These are phyloP conservation scores for Colletotrichum tabaci DNA, from an alignment of 2,329 filamentous ascomycete genomes.

Conservation along the genomic window DNA sequence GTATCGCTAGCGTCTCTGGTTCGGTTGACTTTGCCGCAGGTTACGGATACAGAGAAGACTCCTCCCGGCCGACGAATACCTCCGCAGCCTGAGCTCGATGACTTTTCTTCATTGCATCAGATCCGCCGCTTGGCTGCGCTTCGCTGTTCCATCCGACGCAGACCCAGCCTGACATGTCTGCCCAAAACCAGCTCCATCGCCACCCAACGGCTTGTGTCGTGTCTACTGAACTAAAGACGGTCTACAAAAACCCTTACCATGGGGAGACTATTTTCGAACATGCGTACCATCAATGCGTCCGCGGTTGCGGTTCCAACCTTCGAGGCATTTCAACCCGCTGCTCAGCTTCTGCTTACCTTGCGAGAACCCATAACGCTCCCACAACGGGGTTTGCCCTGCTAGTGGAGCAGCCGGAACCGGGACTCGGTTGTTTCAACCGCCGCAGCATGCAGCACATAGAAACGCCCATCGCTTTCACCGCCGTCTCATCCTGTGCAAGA, in stretches of 20 bases:
- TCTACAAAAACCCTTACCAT: neutral
- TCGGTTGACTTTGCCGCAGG: constrained; percentile 29
- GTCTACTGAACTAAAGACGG: neutral
- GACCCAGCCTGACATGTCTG: neutral
- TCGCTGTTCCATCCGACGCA: constrained; percentile 8
- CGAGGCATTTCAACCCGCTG: constrained; percentile 5
- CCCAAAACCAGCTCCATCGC: constrained; percentile 3
- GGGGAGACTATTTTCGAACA: constrained; percentile 5
- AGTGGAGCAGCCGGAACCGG: constrained; percentile 33
- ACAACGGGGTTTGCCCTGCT: constrained; percentile 30
- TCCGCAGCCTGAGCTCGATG: neutral
- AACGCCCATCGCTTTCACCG: constrained; percentile 37
- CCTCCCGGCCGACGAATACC: constrained; percentile 2
- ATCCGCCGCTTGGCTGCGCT: constrained; percentile 24
- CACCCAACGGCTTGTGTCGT: neutral
- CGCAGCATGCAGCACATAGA: constrained; percentile 20
- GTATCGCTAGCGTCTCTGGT: neutral
- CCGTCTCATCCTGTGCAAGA: constrained; percentile 26
- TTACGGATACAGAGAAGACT: neutral
- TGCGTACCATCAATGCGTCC: constrained; percentile 14
- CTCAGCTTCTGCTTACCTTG: constrained; percentile 25
- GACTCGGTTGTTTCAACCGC: constrained; percentile 38
- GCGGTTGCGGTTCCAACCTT: constrained; percentile 2
- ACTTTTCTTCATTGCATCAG: neutral
- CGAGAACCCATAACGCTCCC: constrained; percentile 18